Base-by-base conservation (phyloP, 2,329 filamentous ascomycete species). In the Didymella sp. region DNA sequence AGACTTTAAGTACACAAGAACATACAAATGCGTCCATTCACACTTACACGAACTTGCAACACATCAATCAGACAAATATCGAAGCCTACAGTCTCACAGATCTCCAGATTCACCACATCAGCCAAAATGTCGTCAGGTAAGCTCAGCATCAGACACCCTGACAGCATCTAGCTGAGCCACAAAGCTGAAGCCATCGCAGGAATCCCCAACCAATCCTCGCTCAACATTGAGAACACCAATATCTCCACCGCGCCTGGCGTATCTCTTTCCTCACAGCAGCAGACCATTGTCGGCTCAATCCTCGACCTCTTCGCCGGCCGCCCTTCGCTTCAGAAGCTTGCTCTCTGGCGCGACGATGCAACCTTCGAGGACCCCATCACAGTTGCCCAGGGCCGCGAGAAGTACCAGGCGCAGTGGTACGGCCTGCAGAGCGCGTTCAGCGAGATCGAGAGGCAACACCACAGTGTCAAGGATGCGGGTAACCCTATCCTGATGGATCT, bases 231-330 rank as follows among this genome's bases (percentile, higher is more conserved):
- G 65, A 84, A 80, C 69, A 84, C 78, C n/a, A 74, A 81, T 66
- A 79, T 88, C 67, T 78, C 81, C 42, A 81, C 81, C 9, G 79
- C 78, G 0, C 63, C 80, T 0, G 84, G 84, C 12, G 79, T 87
- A 13, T 71, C 78, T 0, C 77, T 87, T 13, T 78, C 77, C 17
- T 62, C 76, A 0, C 68, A 79, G 19, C 84, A 88, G 66, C 81
- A 82, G 58, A 79, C 84, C 0, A 57, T 87, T 28, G 81, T 87
- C 12, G 83, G 83, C 56, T 83, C 81, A 42, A 79, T 88, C 13
- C 79, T 89, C 22, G 86, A 88, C 67, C 81, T 88, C 44, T 88
- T 88, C 68, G 82, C 84, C 30, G 85, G 85, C 42, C 79, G 81
- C 17, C 84, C 85, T 0, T 84, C 84, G 2, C 78, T 87, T 2